Evolutionary conservation across 1,284 basidiomycete genomes (phyloP), one percentile per base, ranked within the genome.

Genomic region (Abortiporus biennis): DNA sequence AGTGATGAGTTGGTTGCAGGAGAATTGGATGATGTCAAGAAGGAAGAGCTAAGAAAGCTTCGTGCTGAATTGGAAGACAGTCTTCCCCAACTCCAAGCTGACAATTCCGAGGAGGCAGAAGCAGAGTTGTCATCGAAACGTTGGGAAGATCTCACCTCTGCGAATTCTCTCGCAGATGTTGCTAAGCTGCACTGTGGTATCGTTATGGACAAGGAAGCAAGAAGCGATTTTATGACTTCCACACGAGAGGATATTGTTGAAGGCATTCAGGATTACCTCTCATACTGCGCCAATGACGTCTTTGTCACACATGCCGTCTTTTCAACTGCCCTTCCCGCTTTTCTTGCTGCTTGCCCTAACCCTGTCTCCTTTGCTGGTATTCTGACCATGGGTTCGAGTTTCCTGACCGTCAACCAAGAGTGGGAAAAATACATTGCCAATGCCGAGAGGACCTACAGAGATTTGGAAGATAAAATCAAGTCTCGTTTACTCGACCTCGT

Each of bases 361-460:
- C 95, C 95, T 0, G 93, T 91, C 1, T 90, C 91, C 2, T 94
- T 96, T 55, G 87, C 93, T 0, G 95, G 96, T 6, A 78, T 96
- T 15, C 67, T 96, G 37, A 82, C 81, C 1, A 97, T 99, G 90
- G 91, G 92, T 1, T 92, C 85, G 36, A 85, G 89, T 34, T 90
- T 98, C 52, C 68, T 99, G 29, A 87, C 92, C 0, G 91, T 99
- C 31, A 88, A 98, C 57, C 71, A 92, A 52, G 72, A 78, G 42
- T 99, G 96, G 96, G 78, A 90, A 48, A 65, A 69, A 20, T 99
- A 98, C 63, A 59, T 96, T 19, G 65, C 72, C 27, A 74, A 74
- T 11, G 89, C 94, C 1, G 93, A 99, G 56, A 64, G 63, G 15
- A 84, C 80, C 25, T 98, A 92, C 64, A 69, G 74, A 38, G 75